Evolutionary conservation across 2,329 filamentous ascomycete species (phyloP), one percentile per base, ranked within the genome.

Genomic region (Apiospora arundinis): DNA sequence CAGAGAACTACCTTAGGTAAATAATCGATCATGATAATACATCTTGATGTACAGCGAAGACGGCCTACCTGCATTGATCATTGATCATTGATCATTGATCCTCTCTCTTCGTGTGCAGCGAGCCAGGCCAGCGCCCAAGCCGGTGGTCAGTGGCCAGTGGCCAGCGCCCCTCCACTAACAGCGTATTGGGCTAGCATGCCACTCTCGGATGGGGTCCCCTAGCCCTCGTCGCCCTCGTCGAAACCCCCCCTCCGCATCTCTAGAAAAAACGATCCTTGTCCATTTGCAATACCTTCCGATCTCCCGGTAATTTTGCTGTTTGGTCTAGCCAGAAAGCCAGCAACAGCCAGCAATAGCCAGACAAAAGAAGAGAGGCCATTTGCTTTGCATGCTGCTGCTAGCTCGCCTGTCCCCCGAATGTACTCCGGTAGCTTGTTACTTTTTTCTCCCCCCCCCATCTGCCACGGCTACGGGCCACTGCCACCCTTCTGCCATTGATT

Each of bases 241-340:
- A 6, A 63, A 63, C 12, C 56, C 56, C 56, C 56, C 56, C 56
- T 63, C 56, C 56, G 56, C 56, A 63, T 63, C 56, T 63, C 56
- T 40, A 63, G 32, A 40, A 63, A 63, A 63, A 63, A n/a, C 56
- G 32, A 63, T 63, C 56, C 56, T 63, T 63, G 56, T 63, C 28
- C 18, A 37, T 63, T 63, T 63, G 18, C 32, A 40, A 63, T 63
- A 63, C 56, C 56, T 63, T 63, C 56, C 56, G 56, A 63, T 63
- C 56, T 63, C 56, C 56, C 56, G 56, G 56, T 63, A 63, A 63
- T 63, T 63, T 56, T 63, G 12, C 21, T 32, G 3, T 28, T 63
- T 63, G 32, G 56, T 63, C 56, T 63, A 63, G 56, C 56, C 49
- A 25, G 48, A 25, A 52, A n/a, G 12, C 48, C n/a, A 52, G 48